These are phyloP conservation scores for Conticribra guillardii DNA, from an alignment of 108 stramenopile genomes.

Conservation along the genomic window DNA sequence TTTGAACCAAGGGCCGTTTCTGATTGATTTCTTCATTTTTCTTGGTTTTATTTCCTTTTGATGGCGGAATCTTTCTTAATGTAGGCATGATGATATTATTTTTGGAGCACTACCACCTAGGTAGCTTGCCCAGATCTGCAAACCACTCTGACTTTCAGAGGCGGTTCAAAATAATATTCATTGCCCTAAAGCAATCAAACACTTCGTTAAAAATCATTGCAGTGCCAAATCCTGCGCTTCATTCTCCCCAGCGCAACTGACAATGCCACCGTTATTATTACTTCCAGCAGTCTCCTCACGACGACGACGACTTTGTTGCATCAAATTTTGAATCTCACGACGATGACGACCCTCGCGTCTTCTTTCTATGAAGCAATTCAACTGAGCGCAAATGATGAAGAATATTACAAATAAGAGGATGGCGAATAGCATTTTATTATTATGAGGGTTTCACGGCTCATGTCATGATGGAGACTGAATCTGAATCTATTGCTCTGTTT, in stretches of 20 bases:
- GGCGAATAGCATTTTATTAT: neutral
- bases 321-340: constrained; percentile 24
- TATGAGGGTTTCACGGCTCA: too few species aligned
- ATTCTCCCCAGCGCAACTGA: too few species aligned
- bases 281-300: neutral
- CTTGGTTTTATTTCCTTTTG: neutral
- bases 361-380: constrained; percentile 47
- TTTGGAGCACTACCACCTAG: neutral
- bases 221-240: too few species aligned
- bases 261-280: neutral
- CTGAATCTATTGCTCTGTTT: too few species aligned
- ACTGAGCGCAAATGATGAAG: constrained; percentile 27
- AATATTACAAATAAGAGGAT: neutral
- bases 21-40: neutral
- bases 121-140: neutral
- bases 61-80: neutral
- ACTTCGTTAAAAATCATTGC: too few species aligned
- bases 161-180: neutral
- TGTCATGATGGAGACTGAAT: too few species aligned
- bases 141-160: neutral
- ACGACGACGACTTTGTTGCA: neutral
- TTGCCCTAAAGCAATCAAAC: too few species aligned
- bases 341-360: constrained; percentile 28
- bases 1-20: neutral
- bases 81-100: constrained; percentile 20